Base-by-base conservation (phyloP, 129 eudicot genomes). In the Artemisia annua region DNA sequence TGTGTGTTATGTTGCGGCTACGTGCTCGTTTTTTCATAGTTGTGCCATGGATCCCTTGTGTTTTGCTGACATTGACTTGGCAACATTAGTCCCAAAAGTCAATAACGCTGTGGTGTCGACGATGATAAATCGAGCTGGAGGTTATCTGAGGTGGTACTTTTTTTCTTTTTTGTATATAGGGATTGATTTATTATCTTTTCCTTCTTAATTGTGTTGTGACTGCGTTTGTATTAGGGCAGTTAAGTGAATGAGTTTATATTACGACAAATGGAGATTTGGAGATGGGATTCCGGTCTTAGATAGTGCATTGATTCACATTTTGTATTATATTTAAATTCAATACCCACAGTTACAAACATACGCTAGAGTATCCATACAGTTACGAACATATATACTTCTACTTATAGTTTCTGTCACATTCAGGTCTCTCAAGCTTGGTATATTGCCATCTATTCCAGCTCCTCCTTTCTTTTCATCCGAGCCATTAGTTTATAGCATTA, bases 341-440 rank as follows among this genome's bases (percentile, higher is more conserved):
- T n/a, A 39, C 7, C 46, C 11, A 7, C 10, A 39, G 46, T 35
- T 35, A 35, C 46, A 39, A 7, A 3, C 35, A n/a, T n/a, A n/a
- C n/a, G n/a, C n/a, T n/a, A n/a, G n/a, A n/a, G n/a, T n/a, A n/a
- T n/a, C n/a, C n/a, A n/a, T n/a, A n/a, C n/a, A n/a, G n/a, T n/a
- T n/a, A n/a, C n/a, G n/a, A n/a, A n/a, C n/a, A 30, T 67, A 4
- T 62, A 49, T 70, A 19, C 11, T 53, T 14, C 16, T 43, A 43
- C 39, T 52, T 78, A 63, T 22, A 67, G 52, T 76, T 76, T 58
- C 0, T 76, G 22, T 17, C 44, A 69, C 67, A 58, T 49, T 67
- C 82, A 91, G 97, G 87, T 91, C 92, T 83, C 79, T 91, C 63
- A 88, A 84, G 76, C 97, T 91, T 77, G 97, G 97, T 70, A 67